Percentiles rank a stretch among this genome's conserved stretches.
Conservation (phyloP, 495 filamentous ascomycete species). For the Aspergillus steynii region DNA sequence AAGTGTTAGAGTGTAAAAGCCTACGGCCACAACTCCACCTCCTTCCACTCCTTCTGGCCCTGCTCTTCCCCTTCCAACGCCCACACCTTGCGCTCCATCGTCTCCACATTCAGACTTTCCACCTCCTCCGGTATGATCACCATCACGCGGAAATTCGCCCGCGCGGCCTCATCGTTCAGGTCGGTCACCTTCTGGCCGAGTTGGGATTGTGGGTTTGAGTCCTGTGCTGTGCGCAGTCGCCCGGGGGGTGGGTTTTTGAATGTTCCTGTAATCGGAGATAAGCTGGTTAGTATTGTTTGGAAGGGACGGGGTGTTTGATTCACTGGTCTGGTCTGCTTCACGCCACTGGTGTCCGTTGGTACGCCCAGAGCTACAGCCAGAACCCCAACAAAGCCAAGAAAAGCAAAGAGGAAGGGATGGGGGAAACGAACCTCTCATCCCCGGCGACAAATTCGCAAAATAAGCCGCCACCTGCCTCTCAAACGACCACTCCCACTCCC, state of each 20-base stretch:
- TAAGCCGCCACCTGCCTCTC: slow-evolving; percentile 74
- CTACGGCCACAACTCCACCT: slow-evolving; percentile 82
- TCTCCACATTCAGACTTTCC: slow-evolving; percentile 67
- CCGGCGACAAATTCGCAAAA: slow-evolving; percentile 82
- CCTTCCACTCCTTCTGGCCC: slow-evolving; percentile 61
- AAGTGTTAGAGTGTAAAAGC: no score
- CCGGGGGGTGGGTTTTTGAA: slow-evolving; percentile 81
- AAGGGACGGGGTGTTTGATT: neutral
- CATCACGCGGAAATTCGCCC: slow-evolving; percentile 81
- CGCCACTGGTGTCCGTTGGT: no score
- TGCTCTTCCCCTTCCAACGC: slow-evolving; percentile 34
- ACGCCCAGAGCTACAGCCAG: neutral
- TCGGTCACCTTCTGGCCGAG: slow-evolving; percentile 70
- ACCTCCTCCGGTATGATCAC: slow-evolving; percentile 79
- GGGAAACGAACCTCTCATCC: slow-evolving; percentile 60
- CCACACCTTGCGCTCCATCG: slow-evolving; percentile 66
- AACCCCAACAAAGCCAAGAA: slow-evolving; percentile 2
- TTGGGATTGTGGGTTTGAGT: slow-evolving; percentile 40
- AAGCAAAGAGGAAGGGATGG: slow-evolving; percentile 6
- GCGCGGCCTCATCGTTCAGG: slow-evolving; percentile 65
- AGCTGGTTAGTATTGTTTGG: neutral
- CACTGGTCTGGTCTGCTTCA: no score
- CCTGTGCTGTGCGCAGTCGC: slow-evolving; percentile 24
- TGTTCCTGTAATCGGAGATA: slow-evolving; percentile 41
- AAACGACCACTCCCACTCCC: slow-evolving; percentile 60